A percentile compares a stretch with the other conserved stretches of the same genome.
Evolutionary conservation across 1,139 yeast genomes (phyloP).

Genomic region (Suhomyces bribrorum): DNA sequence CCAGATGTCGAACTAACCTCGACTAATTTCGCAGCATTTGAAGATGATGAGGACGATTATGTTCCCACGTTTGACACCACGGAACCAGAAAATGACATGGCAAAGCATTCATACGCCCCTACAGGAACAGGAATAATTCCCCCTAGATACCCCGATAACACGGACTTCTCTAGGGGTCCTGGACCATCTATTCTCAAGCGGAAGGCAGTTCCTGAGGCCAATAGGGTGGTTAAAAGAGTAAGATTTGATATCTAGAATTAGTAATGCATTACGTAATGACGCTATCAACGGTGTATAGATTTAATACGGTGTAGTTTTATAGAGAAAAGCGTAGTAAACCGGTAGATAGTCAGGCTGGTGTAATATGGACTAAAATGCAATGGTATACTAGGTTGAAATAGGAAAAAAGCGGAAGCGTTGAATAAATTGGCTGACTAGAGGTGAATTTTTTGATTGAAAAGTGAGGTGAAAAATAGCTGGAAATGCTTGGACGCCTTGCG

Average conservation of each 20-base stretch:
- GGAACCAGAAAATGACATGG: neutral
- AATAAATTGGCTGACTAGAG: too few species aligned
- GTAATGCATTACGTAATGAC: neutral
- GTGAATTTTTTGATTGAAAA: too few species aligned
- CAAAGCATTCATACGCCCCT: constrained; percentile 2
- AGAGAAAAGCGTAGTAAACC: neutral
- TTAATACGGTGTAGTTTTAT: neutral
- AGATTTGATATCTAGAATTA: constrained; percentile 12
- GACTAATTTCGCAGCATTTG: neutral
- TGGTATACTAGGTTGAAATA: too few species aligned
- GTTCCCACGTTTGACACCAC: constrained; percentile 9
- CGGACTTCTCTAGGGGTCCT: constrained; percentile 3
- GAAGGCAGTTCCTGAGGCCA: constrained; percentile 4
- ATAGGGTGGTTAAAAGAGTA: constrained; percentile 8
- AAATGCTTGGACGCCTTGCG: too few species aligned
- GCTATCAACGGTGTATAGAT: neutral
- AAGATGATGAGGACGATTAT: constrained; percentile 11
- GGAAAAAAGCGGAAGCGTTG: too few species aligned
- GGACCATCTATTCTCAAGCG: constrained; percentile 12
- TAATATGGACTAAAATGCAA: too few species aligned
- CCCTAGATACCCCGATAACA: constrained; percentile 4
- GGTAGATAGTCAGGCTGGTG: too few species aligned
- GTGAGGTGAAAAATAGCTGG: too few species aligned
- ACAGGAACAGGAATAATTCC: constrained; percentile 8
- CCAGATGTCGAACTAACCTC: constrained; percentile 2